Base-by-base conservation (phyloP, 768 basidiomycete species). In the Chalciporus piperatus region DNA sequence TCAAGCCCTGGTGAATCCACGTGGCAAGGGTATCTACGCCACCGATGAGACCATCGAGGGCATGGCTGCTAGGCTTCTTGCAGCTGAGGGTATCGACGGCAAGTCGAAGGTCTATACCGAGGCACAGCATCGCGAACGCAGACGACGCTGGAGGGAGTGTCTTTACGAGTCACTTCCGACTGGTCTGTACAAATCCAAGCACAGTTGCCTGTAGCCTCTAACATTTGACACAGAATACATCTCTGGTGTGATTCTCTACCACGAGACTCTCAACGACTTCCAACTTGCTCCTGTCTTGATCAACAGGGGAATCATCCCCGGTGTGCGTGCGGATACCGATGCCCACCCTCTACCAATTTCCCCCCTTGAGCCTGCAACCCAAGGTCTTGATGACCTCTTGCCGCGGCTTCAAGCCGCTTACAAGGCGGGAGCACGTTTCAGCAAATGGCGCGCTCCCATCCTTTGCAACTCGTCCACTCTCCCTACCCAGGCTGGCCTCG, bases 1-100 rank as follows among this genome's bases (percentile, higher is more conserved):
- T 9, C 64, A 69, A 19, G 71, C 73, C 7, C 60, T 80, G 22
- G 78, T 81, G 3, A 65, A 74, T 57, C 74, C 76, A 23, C 71
- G 70, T 16, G 78, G 77, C 28, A 78, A 74, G 62, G 79, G 78
- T 5, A 75, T 80, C 27, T 80, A 80, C 47, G 79, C 79, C 11
- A 80, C 79, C 9, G 79, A 81, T 54, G 78, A 81, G 55, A 68
- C 75, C 16, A 73, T 76, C n/a, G 70, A 76, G 20, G 71, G 59
- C 11, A 74, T 78, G 38, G 70, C 70, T 30, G 69, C 64, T 3
- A 66, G 73, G 22, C 60, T 80, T 8, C 59, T 67, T n/a, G 66
- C 70, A 45, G 73, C 72, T 2, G 61, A 63, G 32, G 69, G 64
- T n/a, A 44, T 44, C 22, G 40, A 55, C 6, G 54, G 65, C 28